phyloP scores from a whole-genome alignment of 768 basidiomycete species.

The Psilocybe cyanescens region DNA sequence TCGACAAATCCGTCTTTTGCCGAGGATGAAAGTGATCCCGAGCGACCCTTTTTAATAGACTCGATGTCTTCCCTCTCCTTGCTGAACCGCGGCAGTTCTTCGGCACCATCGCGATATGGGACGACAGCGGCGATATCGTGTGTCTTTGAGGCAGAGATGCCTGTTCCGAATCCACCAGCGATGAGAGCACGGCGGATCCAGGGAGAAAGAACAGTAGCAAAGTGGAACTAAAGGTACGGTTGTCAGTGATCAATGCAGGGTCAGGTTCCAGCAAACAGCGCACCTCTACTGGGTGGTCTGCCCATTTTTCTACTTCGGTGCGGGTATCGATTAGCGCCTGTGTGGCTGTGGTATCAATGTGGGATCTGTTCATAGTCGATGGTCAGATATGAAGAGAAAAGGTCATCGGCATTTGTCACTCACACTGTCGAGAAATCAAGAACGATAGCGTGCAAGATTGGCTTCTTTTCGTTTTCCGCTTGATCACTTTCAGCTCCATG shows the following conservation, averaged over 20 bases:
- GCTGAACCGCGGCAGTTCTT: slow-evolving; percentile 25
- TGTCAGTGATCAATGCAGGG: neutral
- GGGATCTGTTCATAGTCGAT: slow-evolving; percentile 51
- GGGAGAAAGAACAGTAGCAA: slow-evolving; percentile 87
- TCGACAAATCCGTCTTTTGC: slow-evolving; percentile 34
- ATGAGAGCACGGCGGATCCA: slow-evolving; percentile 92
- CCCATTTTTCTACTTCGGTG: slow-evolving; percentile 86
- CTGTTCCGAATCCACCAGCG: slow-evolving; percentile 89
- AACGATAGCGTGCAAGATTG: slow-evolving; percentile 82
- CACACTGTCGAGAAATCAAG: slow-evolving; percentile 89
- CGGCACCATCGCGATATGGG: slow-evolving; percentile 53
- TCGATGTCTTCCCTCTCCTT: slow-evolving; percentile 24
- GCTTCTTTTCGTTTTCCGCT: slow-evolving; percentile 55
- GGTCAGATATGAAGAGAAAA: neutral
- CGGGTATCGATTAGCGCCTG: slow-evolving; percentile 92
- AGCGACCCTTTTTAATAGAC: slow-evolving; percentile 36
- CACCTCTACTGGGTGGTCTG: slow-evolving; percentile 75
- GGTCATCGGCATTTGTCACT: slow-evolving; percentile 25
- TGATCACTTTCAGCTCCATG: slow-evolving; percentile 51
- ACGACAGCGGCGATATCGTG: slow-evolving; percentile 80
- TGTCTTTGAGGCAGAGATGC: slow-evolving; percentile 42
- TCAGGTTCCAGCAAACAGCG: slow-evolving; percentile 14
- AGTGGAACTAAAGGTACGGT: slow-evolving; percentile 76
- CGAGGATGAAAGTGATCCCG: slow-evolving; percentile 7
- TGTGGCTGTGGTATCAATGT: slow-evolving; percentile 90